These are phyloP conservation scores for Naganishia cerealis DNA, from an alignment of 1,284 basidiomycete species.

Conservation along the genomic window DNA sequence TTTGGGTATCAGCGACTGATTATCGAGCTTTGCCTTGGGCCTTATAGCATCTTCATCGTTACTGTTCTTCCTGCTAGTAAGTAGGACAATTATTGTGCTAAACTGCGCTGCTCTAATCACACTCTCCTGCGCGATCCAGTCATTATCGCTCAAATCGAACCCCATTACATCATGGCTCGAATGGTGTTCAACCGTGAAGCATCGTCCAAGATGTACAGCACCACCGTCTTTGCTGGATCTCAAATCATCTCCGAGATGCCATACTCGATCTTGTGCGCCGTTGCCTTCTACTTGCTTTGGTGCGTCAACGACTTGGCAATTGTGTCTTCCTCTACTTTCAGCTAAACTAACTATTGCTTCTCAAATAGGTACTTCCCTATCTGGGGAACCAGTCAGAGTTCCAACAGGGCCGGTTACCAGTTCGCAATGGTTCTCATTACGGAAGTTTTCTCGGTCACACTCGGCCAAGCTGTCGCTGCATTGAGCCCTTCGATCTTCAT, in stretches of 20 bases:
- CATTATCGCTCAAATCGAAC: constrained; percentile 63
- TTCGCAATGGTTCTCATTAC: constrained; percentile 69
- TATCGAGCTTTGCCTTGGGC: not conserved
- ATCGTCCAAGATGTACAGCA: constrained; percentile 57
- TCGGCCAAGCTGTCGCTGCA: constrained; percentile 70
- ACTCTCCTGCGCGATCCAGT: constrained; percentile 46
- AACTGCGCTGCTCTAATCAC: not conserved
- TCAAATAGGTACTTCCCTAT: constrained; percentile 37
- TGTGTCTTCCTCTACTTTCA: constrained; percentile 31
- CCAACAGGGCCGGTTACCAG: constrained; percentile 66
- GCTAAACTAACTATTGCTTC: constrained; percentile 54
- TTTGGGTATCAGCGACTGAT: not conserved
- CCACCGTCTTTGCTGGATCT: constrained; percentile 70
- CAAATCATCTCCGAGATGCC: constrained; percentile 81
- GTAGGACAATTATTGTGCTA: not conserved
- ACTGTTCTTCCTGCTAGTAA: constrained; percentile 38
- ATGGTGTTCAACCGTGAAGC: constrained; percentile 66
- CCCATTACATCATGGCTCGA: constrained; percentile 79
- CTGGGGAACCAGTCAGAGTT: constrained; percentile 34
- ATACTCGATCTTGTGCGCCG: constrained; percentile 68
- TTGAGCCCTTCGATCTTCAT: constrained; percentile 64
- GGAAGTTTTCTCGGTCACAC: constrained; percentile 71
- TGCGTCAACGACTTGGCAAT: constrained; percentile 41
- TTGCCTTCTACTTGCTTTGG: constrained; percentile 69
- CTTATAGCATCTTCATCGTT: constrained; percentile 50